Conservation (phyloP, 257 asterid genomes). For the Striga asiatica region DNA sequence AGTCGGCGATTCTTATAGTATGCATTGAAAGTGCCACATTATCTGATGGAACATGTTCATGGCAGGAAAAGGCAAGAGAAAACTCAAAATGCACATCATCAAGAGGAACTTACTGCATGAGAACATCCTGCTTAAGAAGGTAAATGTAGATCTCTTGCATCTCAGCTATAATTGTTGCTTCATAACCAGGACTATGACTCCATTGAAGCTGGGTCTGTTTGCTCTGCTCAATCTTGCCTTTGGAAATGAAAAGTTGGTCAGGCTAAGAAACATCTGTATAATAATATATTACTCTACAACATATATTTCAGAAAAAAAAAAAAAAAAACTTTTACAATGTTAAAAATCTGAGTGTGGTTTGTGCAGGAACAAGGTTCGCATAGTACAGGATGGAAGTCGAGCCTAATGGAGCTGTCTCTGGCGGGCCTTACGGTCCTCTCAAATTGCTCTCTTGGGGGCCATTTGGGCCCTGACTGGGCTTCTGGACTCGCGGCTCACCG, state of each 20-base stretch:
- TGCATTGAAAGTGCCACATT: not conserved
- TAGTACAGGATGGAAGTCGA: conserved; percentile 35
- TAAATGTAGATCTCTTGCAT: conserved; percentile 12
- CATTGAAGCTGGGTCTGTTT: conserved; percentile 55
- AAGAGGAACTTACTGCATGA: conserved; percentile 33
- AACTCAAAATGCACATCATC: conserved; percentile 12
- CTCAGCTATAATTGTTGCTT: conserved; percentile 31
- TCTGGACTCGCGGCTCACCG: conserved; percentile 23
- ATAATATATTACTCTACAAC: too few relatives aligned
- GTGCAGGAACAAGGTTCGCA: conserved; percentile 53
- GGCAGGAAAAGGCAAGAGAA: conserved; percentile 40
- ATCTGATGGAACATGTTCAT: conserved; percentile 8
- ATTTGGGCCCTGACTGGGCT: conserved; percentile 35
- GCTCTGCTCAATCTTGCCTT: conserved; percentile 67
- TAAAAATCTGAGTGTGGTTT: too few relatives aligned
- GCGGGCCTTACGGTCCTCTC: conserved; percentile 60
- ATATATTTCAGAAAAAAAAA: too few relatives aligned
- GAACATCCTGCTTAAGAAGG: conserved; percentile 21
- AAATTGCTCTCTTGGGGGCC: conserved; percentile 54
- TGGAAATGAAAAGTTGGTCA: conserved; percentile 64
- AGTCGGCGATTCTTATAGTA: not conserved
- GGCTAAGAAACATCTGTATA: too few relatives aligned
- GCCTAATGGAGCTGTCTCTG: conserved; percentile 37
- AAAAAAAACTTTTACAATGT: too few relatives aligned
- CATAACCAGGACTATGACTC: conserved; percentile 40